Conservation (phyloP, 2,329 filamentous ascomycete genomes). For the Aspergillus brasiliensis region DNA sequence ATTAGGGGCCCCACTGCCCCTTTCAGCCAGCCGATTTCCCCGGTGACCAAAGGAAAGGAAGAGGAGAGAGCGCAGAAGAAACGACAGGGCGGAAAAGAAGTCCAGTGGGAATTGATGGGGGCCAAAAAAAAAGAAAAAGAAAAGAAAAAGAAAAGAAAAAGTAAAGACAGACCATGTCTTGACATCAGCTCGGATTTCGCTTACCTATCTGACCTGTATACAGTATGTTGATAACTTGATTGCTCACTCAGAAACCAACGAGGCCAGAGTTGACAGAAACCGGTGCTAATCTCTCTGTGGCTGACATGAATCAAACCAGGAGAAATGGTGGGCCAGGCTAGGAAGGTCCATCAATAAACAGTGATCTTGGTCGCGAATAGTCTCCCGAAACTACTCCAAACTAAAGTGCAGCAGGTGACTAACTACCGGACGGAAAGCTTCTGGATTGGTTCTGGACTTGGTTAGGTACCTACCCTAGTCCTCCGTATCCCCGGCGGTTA, state of each 20-base stretch:
- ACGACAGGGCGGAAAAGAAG: neutral
- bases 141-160: constrained; percentile 10
- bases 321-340: constrained; percentile 14
- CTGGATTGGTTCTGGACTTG: constrained; percentile 19
- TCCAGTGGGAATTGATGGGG: neutral
- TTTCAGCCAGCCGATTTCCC: constrained; percentile 21
- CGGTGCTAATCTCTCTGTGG: constrained; percentile 6
- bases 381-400: constrained; percentile 16
- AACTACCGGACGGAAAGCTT: constrained; percentile 15
- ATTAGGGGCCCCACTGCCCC: constrained; percentile 19
- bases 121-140: constrained; percentile 9
- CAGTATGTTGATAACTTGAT: no score
- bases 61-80: neutral
- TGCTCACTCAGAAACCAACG: constrained; percentile 1
- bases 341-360: constrained; percentile 17
- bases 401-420: constrained; percentile 16
- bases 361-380: constrained; percentile 15
- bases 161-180: constrained; percentile 4
- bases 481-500: constrained; percentile 4
- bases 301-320: constrained; percentile 21
- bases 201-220: neutral
- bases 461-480: constrained; percentile 2
- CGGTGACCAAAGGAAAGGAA: constrained; percentile 13
- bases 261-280: constrained; percentile 13
- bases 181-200: neutral